These are phyloP conservation scores for Geotrichum cucujoidarum DNA, from an alignment of 1,139 yeast species.

Conservation along the genomic window DNA sequence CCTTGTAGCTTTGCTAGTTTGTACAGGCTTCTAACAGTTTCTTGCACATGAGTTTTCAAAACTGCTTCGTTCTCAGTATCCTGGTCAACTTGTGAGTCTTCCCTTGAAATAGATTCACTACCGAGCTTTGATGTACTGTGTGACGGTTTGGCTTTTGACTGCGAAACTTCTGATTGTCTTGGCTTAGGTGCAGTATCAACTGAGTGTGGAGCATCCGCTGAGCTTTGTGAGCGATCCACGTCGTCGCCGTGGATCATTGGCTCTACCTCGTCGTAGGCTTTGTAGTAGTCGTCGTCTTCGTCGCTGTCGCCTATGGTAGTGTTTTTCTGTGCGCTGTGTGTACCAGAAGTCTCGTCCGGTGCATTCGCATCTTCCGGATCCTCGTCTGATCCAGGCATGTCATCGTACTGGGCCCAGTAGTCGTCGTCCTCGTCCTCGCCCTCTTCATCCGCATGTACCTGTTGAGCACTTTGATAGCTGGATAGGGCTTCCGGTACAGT, in stretches of 20 bases:
- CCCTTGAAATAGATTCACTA: background rate
- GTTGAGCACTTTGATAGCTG: no score
- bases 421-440: conserved; percentile 8
- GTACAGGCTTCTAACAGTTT: conserved; percentile 8
- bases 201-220: background rate
- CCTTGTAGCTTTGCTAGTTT: conserved; percentile 13
- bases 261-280: conserved; percentile 19
- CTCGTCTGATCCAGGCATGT: conserved; percentile 14
- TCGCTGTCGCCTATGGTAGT: conserved; percentile 11
- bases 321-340: background rate
- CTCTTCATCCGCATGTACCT: conserved; percentile 2
- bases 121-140: background rate
- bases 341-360: background rate
- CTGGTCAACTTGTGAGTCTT: background rate
- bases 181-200: no score
- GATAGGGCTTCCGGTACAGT: conserved; percentile 4
- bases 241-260: conserved; percentile 21
- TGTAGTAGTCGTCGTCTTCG: conserved; percentile 20
- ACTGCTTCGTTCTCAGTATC: background rate
- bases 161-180: background rate
- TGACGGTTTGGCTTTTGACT: background rate
- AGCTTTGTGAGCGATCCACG: conserved; percentile 3
- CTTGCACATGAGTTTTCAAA: conserved; percentile 9
- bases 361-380: background rate
- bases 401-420: conserved; percentile 16